Conservation (phyloP, 2,329 filamentous ascomycete genomes). For the Alternaria postmessia region DNA sequence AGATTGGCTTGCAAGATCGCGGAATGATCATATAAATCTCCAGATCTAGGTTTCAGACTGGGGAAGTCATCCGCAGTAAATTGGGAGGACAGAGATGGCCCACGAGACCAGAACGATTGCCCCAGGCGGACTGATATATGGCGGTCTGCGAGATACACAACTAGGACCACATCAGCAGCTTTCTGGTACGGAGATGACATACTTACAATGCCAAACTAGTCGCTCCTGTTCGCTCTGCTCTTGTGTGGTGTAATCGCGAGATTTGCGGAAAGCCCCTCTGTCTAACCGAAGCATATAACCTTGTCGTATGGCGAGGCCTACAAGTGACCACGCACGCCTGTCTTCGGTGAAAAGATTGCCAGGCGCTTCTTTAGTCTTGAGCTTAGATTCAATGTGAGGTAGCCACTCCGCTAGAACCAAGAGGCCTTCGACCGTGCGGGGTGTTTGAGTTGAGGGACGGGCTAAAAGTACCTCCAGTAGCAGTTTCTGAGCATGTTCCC, state of each 20-base stretch:
- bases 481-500: background rate
- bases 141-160: background rate
- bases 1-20: background rate
- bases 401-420: background rate
- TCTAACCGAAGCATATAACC: background rate
- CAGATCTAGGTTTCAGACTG: background rate
- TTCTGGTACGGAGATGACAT: background rate
- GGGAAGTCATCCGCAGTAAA: background rate
- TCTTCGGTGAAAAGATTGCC: background rate
- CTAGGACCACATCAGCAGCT: background rate
- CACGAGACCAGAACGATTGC: background rate
- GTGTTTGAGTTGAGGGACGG: background rate
- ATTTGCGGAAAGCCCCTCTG: background rate
- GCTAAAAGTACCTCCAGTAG: background rate
- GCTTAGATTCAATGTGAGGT: background rate
- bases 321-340: background rate
- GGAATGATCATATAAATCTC: background rate
- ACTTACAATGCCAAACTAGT: background rate
- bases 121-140: background rate
- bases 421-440: background rate
- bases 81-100: background rate
- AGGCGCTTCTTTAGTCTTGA: background rate
- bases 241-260: background rate
- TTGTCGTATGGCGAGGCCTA: background rate
- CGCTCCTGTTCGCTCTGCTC: background rate